Percentiles rank a stretch among this genome's conserved stretches.
Conservation (phyloP, 2,329 filamentous ascomycete genomes). For the Talaromyces verruculosus region DNA sequence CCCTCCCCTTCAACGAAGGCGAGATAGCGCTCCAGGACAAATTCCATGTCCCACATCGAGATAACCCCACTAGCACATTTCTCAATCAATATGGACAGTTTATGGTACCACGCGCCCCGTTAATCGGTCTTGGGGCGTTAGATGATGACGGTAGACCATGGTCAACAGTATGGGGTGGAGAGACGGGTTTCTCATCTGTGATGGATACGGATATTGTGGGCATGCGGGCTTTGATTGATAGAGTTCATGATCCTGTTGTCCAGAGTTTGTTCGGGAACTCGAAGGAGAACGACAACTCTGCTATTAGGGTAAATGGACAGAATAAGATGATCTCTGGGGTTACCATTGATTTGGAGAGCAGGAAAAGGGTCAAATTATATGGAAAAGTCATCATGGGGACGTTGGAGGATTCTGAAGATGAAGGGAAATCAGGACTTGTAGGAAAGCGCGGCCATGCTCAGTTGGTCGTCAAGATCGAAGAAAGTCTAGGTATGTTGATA, state of each 20-base stretch:
- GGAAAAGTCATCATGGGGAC: conserved; percentile 68
- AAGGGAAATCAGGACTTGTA: conserved; percentile 19
- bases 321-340: conserved; percentile 61
- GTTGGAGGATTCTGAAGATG: conserved; percentile 39
- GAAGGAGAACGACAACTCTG: conserved; percentile 46
- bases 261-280: conserved; percentile 56
- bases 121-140: conserved; percentile 72
- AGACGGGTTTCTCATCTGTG: conserved; percentile 64
- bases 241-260: conserved; percentile 67
- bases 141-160: conserved; percentile 67
- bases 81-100: conserved; percentile 14
- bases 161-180: conserved; percentile 77
- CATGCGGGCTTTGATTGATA: conserved; percentile 62
- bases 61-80: conserved; percentile 62
- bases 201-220: conserved; percentile 65
- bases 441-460: conserved; percentile 46
- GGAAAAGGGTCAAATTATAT: conserved; percentile 72
- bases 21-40: conserved; percentile 65
- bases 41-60: conserved; percentile 56
- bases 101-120: conserved; percentile 41
- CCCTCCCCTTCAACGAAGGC: conserved; percentile 60
- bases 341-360: conserved; percentile 62
- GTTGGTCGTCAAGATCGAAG: conserved; percentile 67
- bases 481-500: conserved; percentile 58
- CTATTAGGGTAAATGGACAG: conserved; percentile 39